Base-by-base conservation (phyloP, 768 basidiomycete species). In the Pleurotus citrinopileatus region DNA sequence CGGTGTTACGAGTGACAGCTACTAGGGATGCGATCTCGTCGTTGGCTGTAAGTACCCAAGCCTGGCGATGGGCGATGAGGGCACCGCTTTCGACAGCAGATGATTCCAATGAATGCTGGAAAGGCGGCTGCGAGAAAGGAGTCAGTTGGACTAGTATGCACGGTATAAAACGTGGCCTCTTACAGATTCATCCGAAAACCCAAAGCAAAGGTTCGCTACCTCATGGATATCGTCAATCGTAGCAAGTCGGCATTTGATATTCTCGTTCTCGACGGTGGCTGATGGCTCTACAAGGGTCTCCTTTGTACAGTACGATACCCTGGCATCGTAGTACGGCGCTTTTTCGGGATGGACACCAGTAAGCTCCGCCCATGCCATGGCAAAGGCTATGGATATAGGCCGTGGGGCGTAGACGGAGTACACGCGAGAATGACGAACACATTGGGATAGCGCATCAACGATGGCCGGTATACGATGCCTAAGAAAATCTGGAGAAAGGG, bases 391-490 rank as follows among this genome's bases (percentile, higher is more conserved):
- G 2, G 81, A 67, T 15, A 89, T 67, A 4, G 62, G 59, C 3
- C 80, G 73, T 4, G 76, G 70, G 1, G 84, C 80, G 58, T 88
- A 91, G 7, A 89, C 73, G 1, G 89, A 87, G 64, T 84, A 91
- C 0, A 86, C 72, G 9, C 86, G 73, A 26, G 68, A 61, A 3
- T 55, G 50, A 9, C 69, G 66, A 17, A 81, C 70, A 2, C 59
- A 46, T 0, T 48, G 57, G 7, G 64, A 58, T 9, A 90, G 68
- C 8, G 65, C 68, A 1, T 59, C 45, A 2, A 76, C 79, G 6
- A 88, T 68, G 12, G 62, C 55, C 1, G 55, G 40, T 25, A 91
- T 63, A 9, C 78, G 73, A 4, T 70, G 70, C 2, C 60, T 53
- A 12, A 81, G 63, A 34, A 68, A 66, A 1, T 71, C 60, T n/a